These are phyloP conservation scores for Microbotryomycetes sp. DNA, from an alignment of 1,284 basidiomycete species.

Conservation along the genomic window DNA sequence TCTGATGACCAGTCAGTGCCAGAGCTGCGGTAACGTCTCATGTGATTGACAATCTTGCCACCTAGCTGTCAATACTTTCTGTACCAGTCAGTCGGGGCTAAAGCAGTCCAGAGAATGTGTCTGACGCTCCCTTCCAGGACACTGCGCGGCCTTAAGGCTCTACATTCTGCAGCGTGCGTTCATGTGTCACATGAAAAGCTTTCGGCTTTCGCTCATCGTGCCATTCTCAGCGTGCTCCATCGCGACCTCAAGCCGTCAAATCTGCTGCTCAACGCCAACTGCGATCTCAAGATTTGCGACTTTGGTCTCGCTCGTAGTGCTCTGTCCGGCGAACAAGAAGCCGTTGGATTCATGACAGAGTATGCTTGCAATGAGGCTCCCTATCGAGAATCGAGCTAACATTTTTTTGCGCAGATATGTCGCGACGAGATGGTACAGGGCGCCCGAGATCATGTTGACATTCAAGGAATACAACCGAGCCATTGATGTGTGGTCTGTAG, in stretches of 20 bases:
- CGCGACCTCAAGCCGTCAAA: slow-evolving; percentile 95
- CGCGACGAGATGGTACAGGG: slow-evolving; percentile 74
- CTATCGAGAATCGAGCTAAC: not conserved
- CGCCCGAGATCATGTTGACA: slow-evolving; percentile 92
- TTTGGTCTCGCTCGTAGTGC: slow-evolving; percentile 35
- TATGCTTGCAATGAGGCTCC: not conserved
- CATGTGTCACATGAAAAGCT: not conserved
- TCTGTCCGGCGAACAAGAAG: slow-evolving; percentile 32
- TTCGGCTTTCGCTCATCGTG: not conserved
- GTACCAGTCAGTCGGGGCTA: slow-evolving; percentile 36
- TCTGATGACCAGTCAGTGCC: slow-evolving; percentile 69
- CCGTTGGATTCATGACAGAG: slow-evolving; percentile 39
- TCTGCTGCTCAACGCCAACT: slow-evolving; percentile 89
- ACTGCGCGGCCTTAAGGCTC: slow-evolving; percentile 82
- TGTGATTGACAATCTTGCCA: not conserved
- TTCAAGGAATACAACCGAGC: slow-evolving; percentile 94
- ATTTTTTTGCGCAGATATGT: slow-evolving; percentile 30
- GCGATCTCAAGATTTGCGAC: slow-evolving; percentile 73
- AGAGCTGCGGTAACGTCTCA: not conserved
- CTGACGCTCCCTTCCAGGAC: slow-evolving; percentile 44
- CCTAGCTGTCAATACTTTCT: slow-evolving; percentile 40
- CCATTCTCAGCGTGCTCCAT: slow-evolving; percentile 60
- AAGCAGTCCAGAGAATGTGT: slow-evolving; percentile 9
- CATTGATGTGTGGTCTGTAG: slow-evolving; percentile 58
- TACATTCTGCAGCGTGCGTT: slow-evolving; percentile 71